Percentiles rank a stretch among this genome's conserved stretches.
Conservation (phyloP, 2,329 filamentous ascomycete genomes). For the Pseudocercospora ulei region DNA sequence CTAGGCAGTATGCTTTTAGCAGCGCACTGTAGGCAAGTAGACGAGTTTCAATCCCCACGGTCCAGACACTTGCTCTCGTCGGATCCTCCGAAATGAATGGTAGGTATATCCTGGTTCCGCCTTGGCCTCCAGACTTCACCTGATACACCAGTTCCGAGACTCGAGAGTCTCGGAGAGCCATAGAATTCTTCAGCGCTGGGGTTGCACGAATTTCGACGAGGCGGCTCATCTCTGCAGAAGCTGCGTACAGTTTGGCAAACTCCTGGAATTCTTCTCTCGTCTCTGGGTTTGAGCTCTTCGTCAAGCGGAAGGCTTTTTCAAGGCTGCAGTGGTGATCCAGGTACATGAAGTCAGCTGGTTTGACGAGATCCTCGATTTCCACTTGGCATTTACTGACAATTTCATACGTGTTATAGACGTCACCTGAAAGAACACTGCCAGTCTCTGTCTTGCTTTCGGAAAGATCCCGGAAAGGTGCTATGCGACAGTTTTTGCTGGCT, state of each 20-base stretch:
- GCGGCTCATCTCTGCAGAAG: slow-evolving; percentile 4
- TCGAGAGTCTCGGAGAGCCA: slow-evolving; percentile 16
- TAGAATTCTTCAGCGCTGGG: slow-evolving; percentile 1
- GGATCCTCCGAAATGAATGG: slow-evolving; percentile 50
- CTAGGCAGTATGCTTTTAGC: slow-evolving; percentile 11
- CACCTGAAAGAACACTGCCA: slow-evolving; percentile 30
- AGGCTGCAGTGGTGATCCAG: slow-evolving; percentile 31
- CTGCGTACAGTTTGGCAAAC: slow-evolving; percentile 17
- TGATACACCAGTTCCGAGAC: slow-evolving; percentile 42
- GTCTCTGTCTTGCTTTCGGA: slow-evolving; percentile 29
- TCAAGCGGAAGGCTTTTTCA: slow-evolving; percentile 17
- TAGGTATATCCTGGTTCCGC: slow-evolving; percentile 49
- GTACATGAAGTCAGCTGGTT: slow-evolving; percentile 38
- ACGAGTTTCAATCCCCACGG: slow-evolving; percentile 34
- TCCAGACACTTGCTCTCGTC: slow-evolving; percentile 38
- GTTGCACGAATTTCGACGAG: slow-evolving; percentile 10
- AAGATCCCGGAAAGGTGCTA: slow-evolving; percentile 61
- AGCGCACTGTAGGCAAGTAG: slow-evolving; percentile 37
- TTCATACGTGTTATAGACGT: slow-evolving; percentile 36
- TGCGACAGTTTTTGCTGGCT: slow-evolving; percentile 51
- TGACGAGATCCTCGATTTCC: slow-evolving; percentile 28
- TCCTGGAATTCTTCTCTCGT: slow-evolving; percentile 11
- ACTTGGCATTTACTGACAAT: slow-evolving; percentile 38
- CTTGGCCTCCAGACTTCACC: slow-evolving; percentile 27
- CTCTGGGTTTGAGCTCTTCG: slow-evolving; percentile 1